phyloP scores from a whole-genome alignment of 1,139 yeast species.

The Hyphopichia buzzinii region DNA sequence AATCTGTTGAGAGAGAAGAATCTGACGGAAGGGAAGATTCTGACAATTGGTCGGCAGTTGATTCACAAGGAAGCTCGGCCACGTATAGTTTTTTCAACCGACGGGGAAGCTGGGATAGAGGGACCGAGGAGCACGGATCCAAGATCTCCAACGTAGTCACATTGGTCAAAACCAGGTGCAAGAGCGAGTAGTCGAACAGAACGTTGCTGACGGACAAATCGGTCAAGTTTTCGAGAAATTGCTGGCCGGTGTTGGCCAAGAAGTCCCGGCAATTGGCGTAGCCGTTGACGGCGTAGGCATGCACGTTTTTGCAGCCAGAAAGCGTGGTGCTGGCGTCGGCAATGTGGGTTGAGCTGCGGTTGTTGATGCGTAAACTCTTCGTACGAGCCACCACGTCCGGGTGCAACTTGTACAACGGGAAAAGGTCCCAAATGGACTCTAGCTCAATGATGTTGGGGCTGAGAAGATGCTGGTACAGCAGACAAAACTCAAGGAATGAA shows the following conservation, averaged over 20 bases:
- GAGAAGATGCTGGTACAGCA: background rate
- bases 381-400: conserved; percentile 2
- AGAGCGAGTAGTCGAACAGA: background rate
- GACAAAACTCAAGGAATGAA: conserved; percentile 2
- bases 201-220: conserved; percentile 2
- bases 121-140: background rate
- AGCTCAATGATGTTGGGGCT: conserved; percentile 2
- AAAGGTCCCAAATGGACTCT: conserved; percentile 4
- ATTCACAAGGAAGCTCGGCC: background rate
- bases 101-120: background rate
- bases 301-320: conserved; percentile 1
- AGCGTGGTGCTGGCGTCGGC: conserved; percentile 1
- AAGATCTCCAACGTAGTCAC: conserved; percentile 2
- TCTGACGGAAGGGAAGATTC: no score
- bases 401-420: conserved; percentile 2
- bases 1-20: no score
- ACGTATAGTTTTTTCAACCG: background rate
- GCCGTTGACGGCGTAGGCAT: conserved; percentile 2
- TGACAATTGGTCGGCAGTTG: background rate
- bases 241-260: background rate
- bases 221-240: background rate
- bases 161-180: background rate
- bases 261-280: conserved; percentile 2
- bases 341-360: conserved; percentile 1
- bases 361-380: conserved; percentile 1